Conservation (phyloP, 192 early-diverging fungal genomes). For the Spizellomyces sp. region DNA sequence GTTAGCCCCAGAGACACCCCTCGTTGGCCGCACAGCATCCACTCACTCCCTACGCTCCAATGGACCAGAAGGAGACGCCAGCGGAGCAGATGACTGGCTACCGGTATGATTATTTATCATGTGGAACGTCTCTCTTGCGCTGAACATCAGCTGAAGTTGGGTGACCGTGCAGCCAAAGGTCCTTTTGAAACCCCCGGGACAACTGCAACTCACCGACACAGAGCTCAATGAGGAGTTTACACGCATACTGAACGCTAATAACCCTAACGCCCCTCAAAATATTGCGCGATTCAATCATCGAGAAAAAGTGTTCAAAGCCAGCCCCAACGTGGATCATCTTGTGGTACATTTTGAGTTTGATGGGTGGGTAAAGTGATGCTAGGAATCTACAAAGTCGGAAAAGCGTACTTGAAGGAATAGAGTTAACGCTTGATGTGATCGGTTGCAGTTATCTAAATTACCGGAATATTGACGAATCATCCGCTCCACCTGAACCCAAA, state of each 20-base stretch:
- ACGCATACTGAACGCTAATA: conserved; percentile 67
- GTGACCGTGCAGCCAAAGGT: conserved; percentile 54
- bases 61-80: conserved; percentile 18
- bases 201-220: conserved; percentile 53
- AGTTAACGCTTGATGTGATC: background rate
- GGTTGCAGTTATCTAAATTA: conserved; percentile 49
- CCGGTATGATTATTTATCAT: conserved; percentile 38
- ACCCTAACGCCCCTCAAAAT: conserved; percentile 67
- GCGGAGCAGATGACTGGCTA: conserved; percentile 56
- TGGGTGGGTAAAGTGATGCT: conserved; percentile 37
- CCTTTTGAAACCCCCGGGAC: conserved; percentile 59
- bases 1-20: conserved; percentile 12
- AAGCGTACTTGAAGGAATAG: background rate
- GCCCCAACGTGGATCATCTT: conserved; percentile 61
- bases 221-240: conserved; percentile 66
- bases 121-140: background rate
- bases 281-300: conserved; percentile 62
- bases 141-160: background rate
- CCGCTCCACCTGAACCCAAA: conserved; percentile 15
- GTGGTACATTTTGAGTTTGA: conserved; percentile 68
- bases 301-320: conserved; percentile 59
- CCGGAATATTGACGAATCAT: conserved; percentile 34
- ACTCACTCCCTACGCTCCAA: conserved; percentile 47
- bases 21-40: conserved; percentile 36
- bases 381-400: too few relatives aligned